phyloP scores from a whole-genome alignment of 768 basidiomycete genomes.

The Podaxis pistillaris region DNA sequence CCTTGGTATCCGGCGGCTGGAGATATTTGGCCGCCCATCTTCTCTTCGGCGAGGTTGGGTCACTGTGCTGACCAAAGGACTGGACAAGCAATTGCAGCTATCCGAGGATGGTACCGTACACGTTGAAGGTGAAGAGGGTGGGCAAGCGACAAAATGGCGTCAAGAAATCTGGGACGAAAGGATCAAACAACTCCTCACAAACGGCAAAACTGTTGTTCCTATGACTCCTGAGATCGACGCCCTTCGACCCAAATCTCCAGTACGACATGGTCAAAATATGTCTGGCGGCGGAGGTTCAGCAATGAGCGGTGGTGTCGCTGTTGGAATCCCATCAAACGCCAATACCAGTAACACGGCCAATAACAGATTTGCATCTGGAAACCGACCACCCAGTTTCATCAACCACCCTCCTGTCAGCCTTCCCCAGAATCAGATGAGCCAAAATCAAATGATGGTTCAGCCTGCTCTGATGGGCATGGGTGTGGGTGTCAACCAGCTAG shows the following conservation, averaged over 20 bases:
- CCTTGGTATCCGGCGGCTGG: slow-evolving; percentile 86
- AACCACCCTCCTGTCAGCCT: slow-evolving; percentile 9
- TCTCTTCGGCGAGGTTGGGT: slow-evolving; percentile 89
- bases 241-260: slow-evolving; percentile 83
- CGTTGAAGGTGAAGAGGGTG: slow-evolving; percentile 41
- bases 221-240: slow-evolving; percentile 79
- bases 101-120: slow-evolving; percentile 31
- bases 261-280: slow-evolving; percentile 22
- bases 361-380: slow-evolving; percentile 13
- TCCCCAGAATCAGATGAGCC: slow-evolving; percentile 21
- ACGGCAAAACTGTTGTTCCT: slow-evolving; percentile 64
- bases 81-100: slow-evolving; percentile 49
- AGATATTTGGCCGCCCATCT: slow-evolving; percentile 78
- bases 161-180: slow-evolving; percentile 64
- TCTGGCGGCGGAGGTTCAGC: slow-evolving; percentile 13
- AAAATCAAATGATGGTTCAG: slow-evolving; percentile 29
- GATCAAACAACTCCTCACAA: slow-evolving; percentile 53
- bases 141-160: slow-evolving; percentile 51
- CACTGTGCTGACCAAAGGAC: slow-evolving; percentile 69
- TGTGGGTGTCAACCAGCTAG: slow-evolving; percentile 19
- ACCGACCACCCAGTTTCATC: slow-evolving; percentile 10
- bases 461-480: slow-evolving; percentile 34
- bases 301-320: slow-evolving; percentile 15
- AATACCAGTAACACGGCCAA: slow-evolving; percentile 1
- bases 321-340: slow-evolving; percentile 4